Conservation (phyloP, 1,139 yeast genomes). For the Candida sojae region DNA sequence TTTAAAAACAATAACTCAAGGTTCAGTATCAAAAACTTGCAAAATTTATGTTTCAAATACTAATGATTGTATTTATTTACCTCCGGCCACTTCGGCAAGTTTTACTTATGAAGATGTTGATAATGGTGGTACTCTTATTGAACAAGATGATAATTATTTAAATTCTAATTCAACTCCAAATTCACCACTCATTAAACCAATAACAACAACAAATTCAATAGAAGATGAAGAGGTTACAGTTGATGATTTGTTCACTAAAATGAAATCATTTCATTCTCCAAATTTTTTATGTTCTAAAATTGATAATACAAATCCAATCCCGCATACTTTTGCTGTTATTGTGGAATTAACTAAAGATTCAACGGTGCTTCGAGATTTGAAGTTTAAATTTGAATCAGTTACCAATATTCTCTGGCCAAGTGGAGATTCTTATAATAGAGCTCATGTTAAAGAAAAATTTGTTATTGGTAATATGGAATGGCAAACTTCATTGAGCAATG, state of each 20-base stretch:
- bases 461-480: conserved; percentile 51
- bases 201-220: too few relatives aligned
- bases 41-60: conserved; percentile 41
- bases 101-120: conserved; percentile 50
- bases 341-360: conserved; percentile 39
- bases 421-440: conserved; percentile 52
- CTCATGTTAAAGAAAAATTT: conserved; percentile 46
- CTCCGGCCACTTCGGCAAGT: conserved; percentile 45
- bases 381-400: conserved; percentile 34
- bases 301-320: conserved; percentile 44
- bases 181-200: neutral
- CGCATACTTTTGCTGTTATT: conserved; percentile 49
- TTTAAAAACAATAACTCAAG: conserved; percentile 26
- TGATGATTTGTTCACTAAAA: conserved; percentile 5
- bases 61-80: conserved; percentile 43
- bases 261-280: conserved; percentile 30
- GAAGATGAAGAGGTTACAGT: too few relatives aligned
- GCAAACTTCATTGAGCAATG: conserved; percentile 44
- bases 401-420: conserved; percentile 54
- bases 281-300: conserved; percentile 43
- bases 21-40: conserved; percentile 29
- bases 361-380: conserved; percentile 28
- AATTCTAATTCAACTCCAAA: neutral
- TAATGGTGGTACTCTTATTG: conserved; percentile 32
- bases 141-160: neutral